Base-by-base conservation (phyloP, 2,329 filamentous ascomycete genomes). In the Sporothrix curviconia region DNA sequence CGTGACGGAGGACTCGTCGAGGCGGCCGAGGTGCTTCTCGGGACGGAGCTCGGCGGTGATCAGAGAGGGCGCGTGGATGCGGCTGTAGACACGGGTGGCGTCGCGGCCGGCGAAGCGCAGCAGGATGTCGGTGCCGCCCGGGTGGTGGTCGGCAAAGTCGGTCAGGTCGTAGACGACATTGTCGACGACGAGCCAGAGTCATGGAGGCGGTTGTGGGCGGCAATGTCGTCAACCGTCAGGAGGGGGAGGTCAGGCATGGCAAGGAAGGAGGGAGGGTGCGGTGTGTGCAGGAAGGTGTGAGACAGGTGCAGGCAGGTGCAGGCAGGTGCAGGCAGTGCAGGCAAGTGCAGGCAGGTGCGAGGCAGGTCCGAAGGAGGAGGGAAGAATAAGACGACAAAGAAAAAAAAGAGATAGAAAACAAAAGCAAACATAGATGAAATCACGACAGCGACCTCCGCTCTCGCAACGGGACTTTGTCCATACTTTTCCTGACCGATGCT, bases 101-200 rank as follows among this genome's bases (percentile, higher is more conserved):
- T 83, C 78, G 24, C 70, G 71, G n/a, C 80, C 80, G 36, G 78
- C 78, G 56, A 76, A 76, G 47, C 72, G 70, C 30, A 74, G 66
- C 37, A 85, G 72, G 63, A 81, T 70, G 70, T 60, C 65, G 4
- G 67, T 62, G 1, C 72, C 72, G 9, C 72, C 72, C 1, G 72
- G 72, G 39, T 74, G 72, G 40, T 68, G 64, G 25, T 67, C 63
- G 15, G 85, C 74, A 64, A 89, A 89, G 2, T 82, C 78, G 3
- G 84, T 86, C 49, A 90, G 72, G 66, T 90, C 84, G 77, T 85
- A 89, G 28, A 89, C 83, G 64, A 80, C 78, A 46, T 79, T 79
- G 67, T 88, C 80, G 22, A 89, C 78, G 17, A 87, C 84, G 59
- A 89, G 80, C 86, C 86, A 90, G 64, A 80, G 62, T 84, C 69